Evolutionary conservation across 805 yeast species (phyloP), one percentile per base, ranked within the genome.

Genomic region (Yarrowia divulgata): DNA sequence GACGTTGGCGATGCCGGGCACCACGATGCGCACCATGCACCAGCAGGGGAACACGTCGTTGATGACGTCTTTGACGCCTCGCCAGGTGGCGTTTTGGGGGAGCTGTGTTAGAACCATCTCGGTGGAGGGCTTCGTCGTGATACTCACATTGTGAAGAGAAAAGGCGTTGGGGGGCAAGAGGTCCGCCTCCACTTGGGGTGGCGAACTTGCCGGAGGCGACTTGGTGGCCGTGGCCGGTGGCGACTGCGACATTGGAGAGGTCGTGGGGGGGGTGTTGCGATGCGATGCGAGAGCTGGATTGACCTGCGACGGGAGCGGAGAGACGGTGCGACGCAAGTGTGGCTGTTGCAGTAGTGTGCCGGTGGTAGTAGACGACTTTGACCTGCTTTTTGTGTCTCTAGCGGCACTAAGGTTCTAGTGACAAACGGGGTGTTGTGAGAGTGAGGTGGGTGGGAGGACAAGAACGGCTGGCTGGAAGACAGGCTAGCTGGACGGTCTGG

Each of bases 1-100:
- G 37, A 63, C 68, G 14, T 48, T 48, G 39, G 68, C 68, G n/a
- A 63, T 63, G n/a, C 68, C 68, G 29, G 68, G 68, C 45, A 49
- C 57, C 43, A 63, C 57, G 23, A 63, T 48, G 3, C 68, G 55
- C 46, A 63, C 68, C 68, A 63, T 63, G 39, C 68, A 63, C 57
- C 66, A 60, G 52, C 66, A 60, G 14, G 66, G 66, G 66, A 43
- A 60, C 19, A 60, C 52, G 29, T 60, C 66, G 40, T 60, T 60
- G 40, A 60, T 43, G 52, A 60, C 52, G 49, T 60, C 66, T 14
- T 60, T 60, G 66, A 60, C 66, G 52, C 52, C 66, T 6, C 66
- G 50, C 66, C 66, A 60, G 46, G 66, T 60, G 40, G 52, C 52
- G 34, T 18, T 45, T 7, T 48, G 66, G 18, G 66, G 66, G 12